Conservation (phyloP, 306 rosid genomes). For the Quercus robur region DNA sequence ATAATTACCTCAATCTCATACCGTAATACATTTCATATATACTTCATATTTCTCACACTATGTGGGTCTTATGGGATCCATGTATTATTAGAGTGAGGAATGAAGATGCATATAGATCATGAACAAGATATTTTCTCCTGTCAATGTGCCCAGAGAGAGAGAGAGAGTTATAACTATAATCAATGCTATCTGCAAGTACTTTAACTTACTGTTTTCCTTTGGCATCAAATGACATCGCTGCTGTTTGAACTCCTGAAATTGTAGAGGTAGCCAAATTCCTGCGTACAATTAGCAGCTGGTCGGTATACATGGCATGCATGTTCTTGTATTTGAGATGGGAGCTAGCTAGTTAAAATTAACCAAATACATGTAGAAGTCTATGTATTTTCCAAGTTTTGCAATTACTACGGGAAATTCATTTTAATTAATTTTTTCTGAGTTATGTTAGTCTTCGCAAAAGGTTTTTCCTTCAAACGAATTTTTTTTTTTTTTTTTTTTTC, state of each 20-base stretch:
- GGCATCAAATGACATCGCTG: conserved; percentile 21
- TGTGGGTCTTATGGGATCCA: too few species aligned
- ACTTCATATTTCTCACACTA: too few species aligned
- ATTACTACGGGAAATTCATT: neutral
- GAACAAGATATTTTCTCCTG: too few species aligned
- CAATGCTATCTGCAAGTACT: neutral
- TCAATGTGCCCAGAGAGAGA: neutral
- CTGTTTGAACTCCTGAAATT: conserved; percentile 42
- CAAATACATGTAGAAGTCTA: neutral
- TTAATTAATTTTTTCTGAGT: too few species aligned
- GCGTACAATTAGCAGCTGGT: neutral
- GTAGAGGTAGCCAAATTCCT: conserved; percentile 45
- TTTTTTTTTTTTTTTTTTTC: too few species aligned
- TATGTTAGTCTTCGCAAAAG: too few species aligned
- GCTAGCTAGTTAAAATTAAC: neutral
- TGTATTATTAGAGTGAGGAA: too few species aligned
- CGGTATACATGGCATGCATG: neutral
- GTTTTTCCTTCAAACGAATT: too few species aligned
- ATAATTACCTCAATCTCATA: too few species aligned
- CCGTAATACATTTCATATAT: too few species aligned
- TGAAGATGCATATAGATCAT: too few species aligned
- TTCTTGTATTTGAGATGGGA: neutral
- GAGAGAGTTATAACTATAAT: neutral
- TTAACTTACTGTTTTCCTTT: conserved; percentile 48
- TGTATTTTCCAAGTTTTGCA: neutral